Base-by-base conservation (phyloP, 2,329 filamentous ascomycete species). In the Scopulariopsis brevicaulis region DNA sequence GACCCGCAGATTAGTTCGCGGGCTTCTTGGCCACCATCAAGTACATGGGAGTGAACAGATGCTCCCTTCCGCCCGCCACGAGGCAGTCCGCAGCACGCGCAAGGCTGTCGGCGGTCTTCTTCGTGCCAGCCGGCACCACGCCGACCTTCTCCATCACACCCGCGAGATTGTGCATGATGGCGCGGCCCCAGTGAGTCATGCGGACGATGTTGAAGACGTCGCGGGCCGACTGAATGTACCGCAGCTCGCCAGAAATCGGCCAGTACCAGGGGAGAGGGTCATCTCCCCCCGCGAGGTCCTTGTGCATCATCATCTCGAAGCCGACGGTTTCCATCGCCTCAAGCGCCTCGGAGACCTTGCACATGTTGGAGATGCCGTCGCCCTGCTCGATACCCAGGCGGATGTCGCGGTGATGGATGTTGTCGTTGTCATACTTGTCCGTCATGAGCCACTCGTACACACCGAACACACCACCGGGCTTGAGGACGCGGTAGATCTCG, bases 361-460 rank as follows among this genome's bases (percentile, higher is more conserved):
- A 90, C 92, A 99, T 96, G 78, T 96, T 96, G 67, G 90, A 91
- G 71, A 99, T 97, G 65, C 94, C 94, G 68, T 97, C 87, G 67
- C 94, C 94, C 70, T 90, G 86, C 78, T 99, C 94, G 63, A 99
- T 99, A 63, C 88, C 92, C 20, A 96, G 84, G 63, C 94, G 89
- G 68, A 97, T 94, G 70, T 89, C 84, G 64, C 91, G 88, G 77
- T 97, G 94, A 67, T 85, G 79, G 1, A 89, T 73, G 79, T 96
- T 91, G 60, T 87, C 79, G 70, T 96, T 93, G 76, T 97, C 88
- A 74, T 96, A 99, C 25, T 86, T 77, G 62, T 96, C 92, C 7
- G 92, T 97, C 94, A 99, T 97, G 68, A 97, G 80, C 94, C 94
- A 97, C 74, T 99, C 94, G 75, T 97, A 99, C 56, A 97, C 93